These are phyloP conservation scores for Suillus sp. DNA, from an alignment of 768 basidiomycete species.

Conservation along the genomic window DNA sequence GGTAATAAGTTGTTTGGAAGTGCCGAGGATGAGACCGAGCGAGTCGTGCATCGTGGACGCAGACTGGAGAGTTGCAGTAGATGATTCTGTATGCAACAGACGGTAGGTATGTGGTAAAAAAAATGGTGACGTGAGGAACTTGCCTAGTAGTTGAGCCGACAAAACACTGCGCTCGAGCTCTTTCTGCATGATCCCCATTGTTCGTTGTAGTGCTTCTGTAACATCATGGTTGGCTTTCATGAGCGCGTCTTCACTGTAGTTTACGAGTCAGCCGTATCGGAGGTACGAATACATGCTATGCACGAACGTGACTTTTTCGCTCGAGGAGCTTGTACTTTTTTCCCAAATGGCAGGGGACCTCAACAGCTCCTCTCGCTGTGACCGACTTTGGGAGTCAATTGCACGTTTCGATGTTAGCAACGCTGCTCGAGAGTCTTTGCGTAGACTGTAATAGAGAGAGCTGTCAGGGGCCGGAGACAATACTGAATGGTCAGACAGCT, in stretches of 20 bases:
- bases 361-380: slow-evolving; percentile 71
- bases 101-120: not conserved
- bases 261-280: slow-evolving; percentile 9
- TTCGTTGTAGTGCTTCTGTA: slow-evolving; percentile 84
- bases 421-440: slow-evolving; percentile 66
- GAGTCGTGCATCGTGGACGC: slow-evolving; percentile 78
- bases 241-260: slow-evolving; percentile 72
- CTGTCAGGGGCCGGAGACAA: slow-evolving; percentile 2
- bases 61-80: slow-evolving; percentile 73
- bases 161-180: slow-evolving; percentile 91
- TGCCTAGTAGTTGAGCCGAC: slow-evolving; percentile 83
- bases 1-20: slow-evolving; percentile 84
- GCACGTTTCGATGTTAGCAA: slow-evolving; percentile 71
- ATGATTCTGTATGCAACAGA: slow-evolving; percentile 55
- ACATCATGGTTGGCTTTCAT: slow-evolving; percentile 91
- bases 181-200: slow-evolving; percentile 83
- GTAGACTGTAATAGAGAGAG: slow-evolving; percentile 44
- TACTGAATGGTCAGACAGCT: slow-evolving; percentile 10
- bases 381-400: slow-evolving; percentile 62
- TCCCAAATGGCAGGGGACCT: slow-evolving; percentile 49
- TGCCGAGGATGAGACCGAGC: slow-evolving; percentile 67
- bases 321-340: slow-evolving; percentile 40
- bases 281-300: not conserved
- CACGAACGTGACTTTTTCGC: slow-evolving; percentile 67
- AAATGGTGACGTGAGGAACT: slow-evolving; percentile 15